These are phyloP conservation scores for Penicillium sp. DNA, from an alignment of 2,329 filamentous ascomycete species.

Conservation along the genomic window DNA sequence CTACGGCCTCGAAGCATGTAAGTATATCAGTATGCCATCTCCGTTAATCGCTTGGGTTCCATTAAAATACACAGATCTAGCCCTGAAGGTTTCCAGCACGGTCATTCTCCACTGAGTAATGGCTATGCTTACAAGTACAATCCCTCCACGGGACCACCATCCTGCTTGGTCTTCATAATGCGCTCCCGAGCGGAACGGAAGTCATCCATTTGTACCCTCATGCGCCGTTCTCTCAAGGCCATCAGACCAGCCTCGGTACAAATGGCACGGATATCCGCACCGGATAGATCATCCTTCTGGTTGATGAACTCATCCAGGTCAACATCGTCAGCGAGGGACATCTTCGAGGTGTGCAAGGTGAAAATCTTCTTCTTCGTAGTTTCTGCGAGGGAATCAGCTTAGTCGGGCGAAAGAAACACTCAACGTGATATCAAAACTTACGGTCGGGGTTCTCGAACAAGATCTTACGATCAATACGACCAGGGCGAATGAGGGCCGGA, in stretches of 20 bases:
- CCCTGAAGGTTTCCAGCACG: conserved; percentile 8
- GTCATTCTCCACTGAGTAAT: conserved; percentile 9
- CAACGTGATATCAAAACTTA: conserved; percentile 44
- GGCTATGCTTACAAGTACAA: conserved; percentile 80
- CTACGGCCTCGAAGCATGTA: neutral
- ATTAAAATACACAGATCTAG: conserved; percentile 33
- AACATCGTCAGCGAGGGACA: conserved; percentile 95
- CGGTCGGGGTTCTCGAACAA: conserved; percentile 73
- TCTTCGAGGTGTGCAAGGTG: conserved; percentile 96
- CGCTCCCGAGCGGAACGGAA: conserved; percentile 91
- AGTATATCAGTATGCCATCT: conserved; percentile 16
- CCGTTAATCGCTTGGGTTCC: conserved; percentile 18
- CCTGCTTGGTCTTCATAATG: conserved; percentile 97
- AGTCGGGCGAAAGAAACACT: conserved; percentile 14
- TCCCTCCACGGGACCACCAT: conserved; percentile 90
- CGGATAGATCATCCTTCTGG: conserved; percentile 96
- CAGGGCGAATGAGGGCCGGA: conserved; percentile 91
- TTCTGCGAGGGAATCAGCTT: conserved; percentile 50
- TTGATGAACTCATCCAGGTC: conserved; percentile 98
- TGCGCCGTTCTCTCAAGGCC: conserved; percentile 90
- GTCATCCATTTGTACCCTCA: conserved; percentile 99
- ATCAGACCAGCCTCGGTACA: conserved; percentile 96
- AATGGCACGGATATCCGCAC: conserved; percentile 98
- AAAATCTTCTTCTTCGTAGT: conserved; percentile 99
- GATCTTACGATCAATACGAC: conserved; percentile 98